Evolutionary conservation across 1,284 basidiomycete genomes (phyloP).

Genomic region (Tilletia walkeri): DNA sequence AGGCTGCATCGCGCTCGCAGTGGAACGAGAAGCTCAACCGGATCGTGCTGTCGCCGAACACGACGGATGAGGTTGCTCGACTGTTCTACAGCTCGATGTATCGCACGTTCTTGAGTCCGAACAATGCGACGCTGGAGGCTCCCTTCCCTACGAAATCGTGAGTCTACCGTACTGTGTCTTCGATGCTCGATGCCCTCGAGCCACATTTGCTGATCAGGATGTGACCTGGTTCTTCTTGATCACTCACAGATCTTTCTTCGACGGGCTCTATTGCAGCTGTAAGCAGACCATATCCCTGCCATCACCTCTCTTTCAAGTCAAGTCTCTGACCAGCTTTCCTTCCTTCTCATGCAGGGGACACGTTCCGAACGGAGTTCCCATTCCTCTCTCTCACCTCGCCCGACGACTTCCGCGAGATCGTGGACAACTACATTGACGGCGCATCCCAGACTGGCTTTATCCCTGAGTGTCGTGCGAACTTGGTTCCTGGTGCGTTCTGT

Average conservation of each 20-base stretch:
- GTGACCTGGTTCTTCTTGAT: slow-evolving; percentile 29
- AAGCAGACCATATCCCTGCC: not conserved
- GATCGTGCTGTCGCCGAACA: slow-evolving; percentile 34
- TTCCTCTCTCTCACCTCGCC: slow-evolving; percentile 42
- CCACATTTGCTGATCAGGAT: slow-evolving; percentile 5
- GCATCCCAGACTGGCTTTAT: slow-evolving; percentile 42
- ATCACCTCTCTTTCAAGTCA: not conserved
- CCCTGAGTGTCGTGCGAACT: slow-evolving; percentile 48
- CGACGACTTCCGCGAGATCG: slow-evolving; percentile 41
- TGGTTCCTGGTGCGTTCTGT: slow-evolving; percentile 26
- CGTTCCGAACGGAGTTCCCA: slow-evolving; percentile 41
- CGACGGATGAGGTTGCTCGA: slow-evolving; percentile 33
- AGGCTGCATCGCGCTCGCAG: slow-evolving; percentile 24
- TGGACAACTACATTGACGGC: slow-evolving; percentile 47
- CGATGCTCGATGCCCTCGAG: too few relatives aligned
- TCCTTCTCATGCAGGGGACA: slow-evolving; percentile 1
- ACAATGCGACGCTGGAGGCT: slow-evolving; percentile 41
- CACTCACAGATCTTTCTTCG: slow-evolving; percentile 32
- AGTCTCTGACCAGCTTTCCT: not conserved
- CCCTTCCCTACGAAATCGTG: slow-evolving; percentile 7
- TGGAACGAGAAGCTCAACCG: slow-evolving; percentile 48
- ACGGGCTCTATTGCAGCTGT: slow-evolving; percentile 34
- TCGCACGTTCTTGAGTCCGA: slow-evolving; percentile 46
- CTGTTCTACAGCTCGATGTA: slow-evolving; percentile 48
- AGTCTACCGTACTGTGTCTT: not conserved